Percentiles rank a stretch among this genome's conserved stretches.
Conservation (phyloP, 441 rosid genomes). For the Pelargonium fulgidum region DNA sequence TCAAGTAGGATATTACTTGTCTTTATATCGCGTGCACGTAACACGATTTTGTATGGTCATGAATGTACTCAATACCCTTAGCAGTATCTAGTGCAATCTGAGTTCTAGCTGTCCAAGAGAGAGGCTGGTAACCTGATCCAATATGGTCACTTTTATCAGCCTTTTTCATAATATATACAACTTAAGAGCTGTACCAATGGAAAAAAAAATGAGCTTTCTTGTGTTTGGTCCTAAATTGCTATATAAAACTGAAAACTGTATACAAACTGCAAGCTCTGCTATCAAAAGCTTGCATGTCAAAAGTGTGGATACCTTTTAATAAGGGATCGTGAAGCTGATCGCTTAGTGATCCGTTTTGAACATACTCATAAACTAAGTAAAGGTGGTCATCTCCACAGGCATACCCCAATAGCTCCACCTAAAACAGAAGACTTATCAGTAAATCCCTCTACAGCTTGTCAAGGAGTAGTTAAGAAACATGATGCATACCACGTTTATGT, state of each 20-base stretch:
- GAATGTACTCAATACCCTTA: slow-evolving; percentile 59
- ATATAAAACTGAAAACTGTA: too few species aligned
- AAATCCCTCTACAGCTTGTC: not conserved
- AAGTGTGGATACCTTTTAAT: slow-evolving; percentile 31
- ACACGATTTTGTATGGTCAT: slow-evolving; percentile 56
- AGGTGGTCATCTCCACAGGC: slow-evolving; percentile 60
- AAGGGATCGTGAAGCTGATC: slow-evolving; percentile 63
- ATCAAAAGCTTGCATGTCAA: too few species aligned
- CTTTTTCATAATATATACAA: not conserved
- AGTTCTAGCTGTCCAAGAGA: slow-evolving; percentile 59
- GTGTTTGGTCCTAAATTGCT: too few species aligned
- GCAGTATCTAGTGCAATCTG: slow-evolving; percentile 64
- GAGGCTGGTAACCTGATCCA: slow-evolving; percentile 46
- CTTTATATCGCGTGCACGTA: slow-evolving; percentile 67
- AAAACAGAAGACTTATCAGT: not conserved
- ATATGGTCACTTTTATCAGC: not conserved
- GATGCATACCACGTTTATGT: slow-evolving; percentile 53
- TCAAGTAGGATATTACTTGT: slow-evolving; percentile 59
- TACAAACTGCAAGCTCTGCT: too few species aligned
- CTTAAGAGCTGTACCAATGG: too few species aligned
- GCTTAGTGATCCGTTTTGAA: slow-evolving; percentile 49
- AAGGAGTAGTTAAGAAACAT: not conserved
- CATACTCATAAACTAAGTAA: slow-evolving; percentile 56
- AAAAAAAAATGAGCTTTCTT: too few species aligned
- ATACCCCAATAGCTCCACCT: slow-evolving; percentile 63